phyloP scores from a whole-genome alignment of 2,329 filamentous ascomycete genomes.

The Zymoseptoria pseudotritici region DNA sequence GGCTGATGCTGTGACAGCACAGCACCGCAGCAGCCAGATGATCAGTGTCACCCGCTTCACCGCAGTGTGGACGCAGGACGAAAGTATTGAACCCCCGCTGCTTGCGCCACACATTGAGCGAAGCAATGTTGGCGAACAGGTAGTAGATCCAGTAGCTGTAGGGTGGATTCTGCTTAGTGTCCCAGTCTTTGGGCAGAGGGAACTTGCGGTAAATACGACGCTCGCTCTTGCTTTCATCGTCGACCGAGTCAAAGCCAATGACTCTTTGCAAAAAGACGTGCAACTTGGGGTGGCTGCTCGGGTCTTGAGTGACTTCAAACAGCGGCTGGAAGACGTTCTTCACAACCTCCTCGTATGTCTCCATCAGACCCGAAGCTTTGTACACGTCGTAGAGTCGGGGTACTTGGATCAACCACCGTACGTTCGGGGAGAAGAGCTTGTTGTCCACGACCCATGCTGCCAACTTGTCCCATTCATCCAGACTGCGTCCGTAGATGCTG shows the following conservation, averaged over 20 bases:
- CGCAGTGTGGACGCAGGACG: slow-evolving; percentile 84
- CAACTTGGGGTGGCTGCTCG: slow-evolving; percentile 78
- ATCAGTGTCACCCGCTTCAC: slow-evolving; percentile 93
- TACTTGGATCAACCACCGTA: slow-evolving; percentile 93
- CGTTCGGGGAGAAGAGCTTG: slow-evolving; percentile 95
- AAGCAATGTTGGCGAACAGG: slow-evolving; percentile 86
- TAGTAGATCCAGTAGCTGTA: slow-evolving; percentile 99
- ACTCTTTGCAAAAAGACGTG: slow-evolving; percentile 92
- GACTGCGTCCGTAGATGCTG: slow-evolving; percentile 85
- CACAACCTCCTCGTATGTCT: slow-evolving; percentile 82
- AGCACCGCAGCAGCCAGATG: slow-evolving; percentile 86
- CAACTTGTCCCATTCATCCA: slow-evolving; percentile 96
- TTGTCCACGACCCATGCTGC: slow-evolving; percentile 97
- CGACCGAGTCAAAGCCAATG: slow-evolving; percentile 94
- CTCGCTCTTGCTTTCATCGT: slow-evolving; percentile 96
- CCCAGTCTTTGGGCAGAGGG: slow-evolving; percentile 81
- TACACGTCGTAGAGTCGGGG: slow-evolving; percentile 94
- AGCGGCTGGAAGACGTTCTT: slow-evolving; percentile 87
- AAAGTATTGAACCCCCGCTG: slow-evolving; percentile 94
- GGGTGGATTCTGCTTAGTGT: slow-evolving; percentile 87
- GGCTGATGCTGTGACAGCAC: slow-evolving; percentile 94
- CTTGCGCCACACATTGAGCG: slow-evolving; percentile 85
- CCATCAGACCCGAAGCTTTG: slow-evolving; percentile 79
- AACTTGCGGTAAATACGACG: slow-evolving; percentile 93
- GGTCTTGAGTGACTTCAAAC: slow-evolving; percentile 88